These are phyloP conservation scores for Halophytophthora batemanensis DNA, from an alignment of 352 stramenopile species.

Conservation along the genomic window DNA sequence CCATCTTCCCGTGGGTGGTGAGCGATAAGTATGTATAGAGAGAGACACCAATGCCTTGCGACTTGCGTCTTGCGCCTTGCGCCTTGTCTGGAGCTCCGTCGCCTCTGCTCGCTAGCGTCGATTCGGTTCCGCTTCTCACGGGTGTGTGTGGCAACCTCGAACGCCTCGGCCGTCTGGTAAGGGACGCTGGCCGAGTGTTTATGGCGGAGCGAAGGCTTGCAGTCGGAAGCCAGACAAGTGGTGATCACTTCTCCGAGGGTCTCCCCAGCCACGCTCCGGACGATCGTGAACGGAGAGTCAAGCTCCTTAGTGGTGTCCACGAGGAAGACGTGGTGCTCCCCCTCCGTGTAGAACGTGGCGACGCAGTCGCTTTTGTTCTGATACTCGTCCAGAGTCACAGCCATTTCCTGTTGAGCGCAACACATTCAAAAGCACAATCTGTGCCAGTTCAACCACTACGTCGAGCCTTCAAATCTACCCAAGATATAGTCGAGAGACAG, in stretches of 20 bases:
- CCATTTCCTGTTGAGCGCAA: slow-evolving; percentile 12
- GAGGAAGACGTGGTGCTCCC: slow-evolving; percentile 30
- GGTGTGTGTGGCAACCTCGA: too few relatives aligned
- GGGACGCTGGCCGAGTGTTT: too few relatives aligned
- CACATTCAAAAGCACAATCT: neutral
- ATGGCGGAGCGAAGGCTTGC: neutral
- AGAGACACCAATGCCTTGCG: neutral
- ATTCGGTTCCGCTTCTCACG: too few relatives aligned
- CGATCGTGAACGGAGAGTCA: slow-evolving; percentile 11
- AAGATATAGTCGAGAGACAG: slow-evolving; percentile 33
- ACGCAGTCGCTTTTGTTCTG: slow-evolving; percentile 21
- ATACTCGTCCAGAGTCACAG: slow-evolving; percentile 26
- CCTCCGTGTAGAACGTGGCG: slow-evolving; percentile 26
- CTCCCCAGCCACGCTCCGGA: slow-evolving; percentile 11
- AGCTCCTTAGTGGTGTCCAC: slow-evolving; percentile 1
- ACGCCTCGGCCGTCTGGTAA: too few relatives aligned
- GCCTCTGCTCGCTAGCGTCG: neutral
- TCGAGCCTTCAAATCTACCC: slow-evolving; percentile 30
- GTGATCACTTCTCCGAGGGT: neutral
- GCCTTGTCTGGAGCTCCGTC: neutral
- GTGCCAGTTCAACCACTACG: neutral
- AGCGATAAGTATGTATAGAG: slow-evolving; percentile 8
- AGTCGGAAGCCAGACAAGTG: neutral
- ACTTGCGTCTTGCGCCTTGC: neutral
- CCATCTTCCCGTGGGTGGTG: neutral